phyloP scores from a whole-genome alignment of 306 rosid species.

The Lupinus albus region DNA sequence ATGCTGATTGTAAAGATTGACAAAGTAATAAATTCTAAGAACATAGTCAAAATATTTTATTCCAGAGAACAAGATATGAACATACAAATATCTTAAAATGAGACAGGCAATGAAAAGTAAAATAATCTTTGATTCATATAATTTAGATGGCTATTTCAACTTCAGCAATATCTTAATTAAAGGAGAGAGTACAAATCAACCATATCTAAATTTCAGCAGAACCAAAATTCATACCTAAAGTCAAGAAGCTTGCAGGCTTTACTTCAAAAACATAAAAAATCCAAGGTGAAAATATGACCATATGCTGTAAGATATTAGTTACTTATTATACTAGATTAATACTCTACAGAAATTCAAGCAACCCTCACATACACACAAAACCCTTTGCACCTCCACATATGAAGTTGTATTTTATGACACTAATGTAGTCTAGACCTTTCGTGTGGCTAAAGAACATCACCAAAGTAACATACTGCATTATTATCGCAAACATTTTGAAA shows the following conservation, averaged over 20 bases:
- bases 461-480: background rate
- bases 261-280: too few relatives aligned
- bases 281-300: too few relatives aligned
- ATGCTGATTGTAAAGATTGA: too few relatives aligned
- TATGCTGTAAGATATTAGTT: too few relatives aligned
- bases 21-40: background rate
- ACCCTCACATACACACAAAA: too few relatives aligned
- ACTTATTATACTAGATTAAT: too few relatives aligned
- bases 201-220: too few relatives aligned
- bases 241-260: too few relatives aligned
- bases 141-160: background rate
- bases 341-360: too few relatives aligned
- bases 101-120: background rate
- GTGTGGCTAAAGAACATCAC: background rate
- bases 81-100: background rate
- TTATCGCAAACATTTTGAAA: conserved; percentile 7
- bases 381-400: background rate
- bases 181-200: background rate
- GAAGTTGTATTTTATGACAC: background rate
- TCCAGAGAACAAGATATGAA: background rate
- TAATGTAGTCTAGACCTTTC: background rate
- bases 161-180: background rate
- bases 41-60: background rate
- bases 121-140: conserved; percentile 1
- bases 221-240: too few relatives aligned